Evolutionary conservation across 2,329 filamentous ascomycete genomes (phyloP).

Genomic region (Exutisphaerella laricina): DNA sequence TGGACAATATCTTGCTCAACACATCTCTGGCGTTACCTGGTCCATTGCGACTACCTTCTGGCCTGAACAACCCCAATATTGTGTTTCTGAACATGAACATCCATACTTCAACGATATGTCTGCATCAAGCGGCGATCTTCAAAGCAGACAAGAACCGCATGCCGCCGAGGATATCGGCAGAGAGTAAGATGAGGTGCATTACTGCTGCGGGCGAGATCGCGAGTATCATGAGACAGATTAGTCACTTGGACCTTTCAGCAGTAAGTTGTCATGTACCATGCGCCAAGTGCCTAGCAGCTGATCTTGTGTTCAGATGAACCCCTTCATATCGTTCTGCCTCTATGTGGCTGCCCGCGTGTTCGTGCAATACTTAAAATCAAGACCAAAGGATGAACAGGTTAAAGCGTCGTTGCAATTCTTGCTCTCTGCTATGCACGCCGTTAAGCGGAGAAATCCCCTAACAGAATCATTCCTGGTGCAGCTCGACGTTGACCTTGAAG

Average conservation of each 20-base stretch:
- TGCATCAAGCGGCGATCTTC: conserved; percentile 98
- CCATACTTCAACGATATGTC: conserved; percentile 89
- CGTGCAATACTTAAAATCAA: conserved; percentile 90
- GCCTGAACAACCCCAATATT: conserved; percentile 72
- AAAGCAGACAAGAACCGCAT: conserved; percentile 88
- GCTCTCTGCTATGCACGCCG: conserved; percentile 79
- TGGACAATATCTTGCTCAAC: conserved; percentile 87
- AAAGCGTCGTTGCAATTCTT: conserved; percentile 83
- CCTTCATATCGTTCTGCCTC: conserved; percentile 90
- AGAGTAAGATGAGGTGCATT: conserved; percentile 90
- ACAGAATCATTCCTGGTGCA: conserved; percentile 94
- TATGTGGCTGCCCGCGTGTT: conserved; percentile 96
- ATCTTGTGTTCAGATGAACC: conserved; percentile 67
- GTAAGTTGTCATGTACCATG: conserved; percentile 50
- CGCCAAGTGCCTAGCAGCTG: conserved; percentile 3
- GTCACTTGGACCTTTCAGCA: conserved; percentile 75
- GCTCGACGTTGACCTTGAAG: conserved; percentile 83
- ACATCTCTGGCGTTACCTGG: conserved; percentile 77
- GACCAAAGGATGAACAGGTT: conserved; percentile 75
- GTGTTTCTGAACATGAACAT: conserved; percentile 97
- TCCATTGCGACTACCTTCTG: conserved; percentile 70
- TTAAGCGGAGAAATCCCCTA: conserved; percentile 82
- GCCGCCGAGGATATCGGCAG: conserved; percentile 68
- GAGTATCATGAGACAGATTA: conserved; percentile 91
- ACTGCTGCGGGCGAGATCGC: conserved; percentile 91